Evolutionary conservation across 2,329 filamentous ascomycete genomes (phyloP), one percentile per base, ranked within the genome.

Genomic region (Ilyonectria robusta): DNA sequence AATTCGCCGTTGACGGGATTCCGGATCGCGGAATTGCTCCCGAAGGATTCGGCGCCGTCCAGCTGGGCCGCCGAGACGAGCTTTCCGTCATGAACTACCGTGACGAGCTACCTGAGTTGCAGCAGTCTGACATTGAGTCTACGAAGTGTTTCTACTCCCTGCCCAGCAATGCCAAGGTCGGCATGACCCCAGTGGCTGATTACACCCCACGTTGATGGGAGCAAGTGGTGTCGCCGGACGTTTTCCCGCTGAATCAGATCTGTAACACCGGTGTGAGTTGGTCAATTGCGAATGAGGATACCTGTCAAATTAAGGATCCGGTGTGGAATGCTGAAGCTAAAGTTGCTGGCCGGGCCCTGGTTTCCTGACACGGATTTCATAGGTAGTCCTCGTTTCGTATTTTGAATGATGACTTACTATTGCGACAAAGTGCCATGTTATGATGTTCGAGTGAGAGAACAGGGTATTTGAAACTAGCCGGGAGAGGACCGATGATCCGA

Each of bases 51-150:
- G 59, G 50, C 3, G 59, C 59, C n/a, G 40, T 33, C n/a, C 37
- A 29, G 17, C n/a, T 62, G 15, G 50, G 48, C 2, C 15, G 15
- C 17, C 33, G 29, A 8, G 19, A 62, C 33, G 26, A 46, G 17
- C 17, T 29, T 6, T 62, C 59, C 5, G 59, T 62, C 19, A 62
- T 62, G 59, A 55, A 23, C 5, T 62, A 62, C 40, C 19, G 29
- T 7, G 15, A 9, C 3, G 31, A 62, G 10, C 33, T 37, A n/a
- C 59, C 59, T 5, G 33, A 55, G 50, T 9, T 62, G 23, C 59
- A 62, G 50, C 35, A 37, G 15, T 55, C 59, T 10, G 59, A 62
- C 48, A 55, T 55, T 23, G 26, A 62, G 4, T 46, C 37, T 23
- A 55, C 50, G 6, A 54, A 35, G n/a, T 3, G 4, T 23, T 62